Evolutionary conservation across 345 rosid species (phyloP).

Genomic region (Gossypium longicalyx): DNA sequence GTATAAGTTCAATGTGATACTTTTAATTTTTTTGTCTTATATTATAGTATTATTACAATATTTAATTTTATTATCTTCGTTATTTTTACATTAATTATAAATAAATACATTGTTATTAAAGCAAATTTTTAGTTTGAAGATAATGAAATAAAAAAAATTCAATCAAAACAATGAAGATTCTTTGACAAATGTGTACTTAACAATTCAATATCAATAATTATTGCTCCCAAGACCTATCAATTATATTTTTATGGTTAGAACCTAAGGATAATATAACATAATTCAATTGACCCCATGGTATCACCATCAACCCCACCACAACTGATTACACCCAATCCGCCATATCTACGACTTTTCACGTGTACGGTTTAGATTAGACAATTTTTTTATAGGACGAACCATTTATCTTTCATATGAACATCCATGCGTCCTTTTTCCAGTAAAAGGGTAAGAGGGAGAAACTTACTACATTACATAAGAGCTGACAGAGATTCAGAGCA

Average conservation of each 20-base stretch:
- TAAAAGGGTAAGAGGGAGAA: neutral
- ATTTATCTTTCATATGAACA: neutral
- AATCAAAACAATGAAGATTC: too few species aligned
- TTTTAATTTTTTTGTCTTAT: fast-evolving
- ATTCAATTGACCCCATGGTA: neutral
- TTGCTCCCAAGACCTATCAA: too few species aligned
- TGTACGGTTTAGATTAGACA: neutral
- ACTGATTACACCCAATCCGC: neutral
- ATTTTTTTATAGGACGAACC: neutral
- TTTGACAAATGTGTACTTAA: too few species aligned
- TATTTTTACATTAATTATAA: too few species aligned
- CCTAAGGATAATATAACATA: neutral
- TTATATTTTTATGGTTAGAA: neutral
- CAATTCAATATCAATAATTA: too few species aligned
- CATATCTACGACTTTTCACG: neutral
- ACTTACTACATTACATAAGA: neutral
- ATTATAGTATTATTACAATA: too few species aligned
- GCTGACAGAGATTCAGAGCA: slow-evolving; percentile 34
- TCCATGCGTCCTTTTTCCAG: neutral
- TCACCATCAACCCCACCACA: neutral
- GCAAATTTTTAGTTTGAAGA: too few species aligned
- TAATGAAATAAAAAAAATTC: too few species aligned
- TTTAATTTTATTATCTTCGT: too few species aligned
- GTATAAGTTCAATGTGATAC: too few species aligned
- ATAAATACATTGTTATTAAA: too few species aligned